Evolutionary conservation across 164 flowering plant species (phyloP).

Genomic region (Piper betle): DNA sequence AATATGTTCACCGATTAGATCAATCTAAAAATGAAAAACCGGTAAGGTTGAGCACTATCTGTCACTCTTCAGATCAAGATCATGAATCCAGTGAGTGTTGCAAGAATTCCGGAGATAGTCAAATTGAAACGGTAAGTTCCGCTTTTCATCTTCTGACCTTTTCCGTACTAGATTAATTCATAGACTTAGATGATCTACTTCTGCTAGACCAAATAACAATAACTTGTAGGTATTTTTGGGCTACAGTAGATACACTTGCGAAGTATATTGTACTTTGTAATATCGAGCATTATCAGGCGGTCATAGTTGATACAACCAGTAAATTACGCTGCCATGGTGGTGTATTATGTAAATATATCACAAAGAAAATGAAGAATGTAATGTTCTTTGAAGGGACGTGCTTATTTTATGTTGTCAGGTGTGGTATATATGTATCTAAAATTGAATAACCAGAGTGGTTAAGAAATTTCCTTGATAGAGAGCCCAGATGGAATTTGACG

Average conservation of each 20-base stretch:
- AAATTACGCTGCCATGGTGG: neutral
- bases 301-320: neutral
- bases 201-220: too few species aligned
- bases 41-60: constrained; percentile 28
- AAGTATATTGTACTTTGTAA: too few species aligned
- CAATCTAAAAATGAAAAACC: constrained; percentile 78
- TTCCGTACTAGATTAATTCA: too few species aligned
- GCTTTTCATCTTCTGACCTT: neutral
- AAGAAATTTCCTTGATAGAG: neutral
- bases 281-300: too few species aligned
- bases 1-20: constrained; percentile 76
- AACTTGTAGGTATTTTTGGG: neutral
- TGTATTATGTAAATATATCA: neutral
- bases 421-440: neutral
- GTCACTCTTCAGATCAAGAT: constrained; percentile 47
- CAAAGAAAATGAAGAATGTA: neutral
- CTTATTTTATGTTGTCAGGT: neutral
- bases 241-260: neutral
- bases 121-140: constrained; percentile 62
- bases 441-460: neutral
- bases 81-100: constrained; percentile 45
- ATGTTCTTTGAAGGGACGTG: neutral
- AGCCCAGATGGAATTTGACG: neutral
- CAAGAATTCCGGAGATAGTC: constrained; percentile 73
- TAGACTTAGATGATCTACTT: too few species aligned